These are phyloP conservation scores for Aphanomyces invadans DNA, from an alignment of 352 stramenopile species.

Conservation along the genomic window DNA sequence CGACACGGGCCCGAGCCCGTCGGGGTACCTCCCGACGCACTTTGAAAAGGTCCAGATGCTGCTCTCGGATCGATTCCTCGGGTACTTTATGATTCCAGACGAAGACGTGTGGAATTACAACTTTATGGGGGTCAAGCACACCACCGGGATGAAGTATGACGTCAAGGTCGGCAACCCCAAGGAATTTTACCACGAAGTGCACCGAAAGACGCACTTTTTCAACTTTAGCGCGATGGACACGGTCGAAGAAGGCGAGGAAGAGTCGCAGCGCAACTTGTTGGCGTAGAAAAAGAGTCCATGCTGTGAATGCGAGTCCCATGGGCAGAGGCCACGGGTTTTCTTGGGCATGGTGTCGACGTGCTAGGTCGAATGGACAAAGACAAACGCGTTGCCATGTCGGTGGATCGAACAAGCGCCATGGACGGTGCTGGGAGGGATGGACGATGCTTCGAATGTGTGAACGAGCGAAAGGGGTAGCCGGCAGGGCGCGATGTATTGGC, in stretches of 20 bases:
- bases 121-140: slow-evolving; percentile 99
- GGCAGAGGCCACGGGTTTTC: no score
- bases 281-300: no score
- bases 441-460: no score
- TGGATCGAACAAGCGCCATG: no score
- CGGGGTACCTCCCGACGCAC: slow-evolving; percentile 93
- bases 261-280: slow-evolving; percentile 83
- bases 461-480: no score
- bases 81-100: slow-evolving; percentile 99
- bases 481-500: no score
- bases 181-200: slow-evolving; percentile 98
- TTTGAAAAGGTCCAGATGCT: slow-evolving; percentile 99
- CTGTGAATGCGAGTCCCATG: no score
- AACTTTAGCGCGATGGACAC: slow-evolving; percentile 98
- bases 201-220: slow-evolving; percentile 98
- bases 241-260: slow-evolving; percentile 88
- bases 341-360: no score
- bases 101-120: slow-evolving; percentile 99
- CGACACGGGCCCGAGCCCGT: slow-evolving; percentile 90
- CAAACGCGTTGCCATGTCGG: no score
- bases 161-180: slow-evolving; percentile 98
- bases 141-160: slow-evolving; percentile 95
- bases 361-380: no score
- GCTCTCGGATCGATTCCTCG: slow-evolving; percentile 97
- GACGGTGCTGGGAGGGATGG: no score